These are phyloP conservation scores for Yarrowia sp. DNA, from an alignment of 805 yeast genomes.

Conservation along the genomic window DNA sequence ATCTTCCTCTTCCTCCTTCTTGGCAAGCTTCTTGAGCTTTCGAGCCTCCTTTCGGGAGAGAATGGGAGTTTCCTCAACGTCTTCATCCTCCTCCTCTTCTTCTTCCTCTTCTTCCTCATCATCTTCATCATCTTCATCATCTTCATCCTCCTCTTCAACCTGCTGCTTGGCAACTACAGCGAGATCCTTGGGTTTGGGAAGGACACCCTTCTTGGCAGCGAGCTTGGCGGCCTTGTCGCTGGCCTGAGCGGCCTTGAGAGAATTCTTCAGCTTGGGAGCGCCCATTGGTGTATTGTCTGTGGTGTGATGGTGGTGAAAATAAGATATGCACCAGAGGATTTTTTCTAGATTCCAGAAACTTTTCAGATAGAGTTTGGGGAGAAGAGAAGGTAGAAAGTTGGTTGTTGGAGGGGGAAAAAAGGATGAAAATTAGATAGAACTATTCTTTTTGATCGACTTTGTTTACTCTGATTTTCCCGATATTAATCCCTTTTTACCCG, in stretches of 20 bases:
- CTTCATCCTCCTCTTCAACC: constrained; percentile 3
- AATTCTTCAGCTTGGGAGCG: constrained; percentile 24
- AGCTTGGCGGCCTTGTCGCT: constrained; percentile 33
- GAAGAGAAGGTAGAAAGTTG: too few species aligned
- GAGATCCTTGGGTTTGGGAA: constrained; percentile 26
- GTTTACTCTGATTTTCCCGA: too few species aligned
- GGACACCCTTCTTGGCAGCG: constrained; percentile 24
- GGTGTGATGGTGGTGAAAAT: background rate
- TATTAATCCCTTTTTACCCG: too few species aligned
- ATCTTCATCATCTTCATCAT: constrained; percentile 7
- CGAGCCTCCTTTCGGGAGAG: constrained; percentile 43
- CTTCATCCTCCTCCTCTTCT: constrained; percentile 34
- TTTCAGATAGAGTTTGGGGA: constrained; percentile 8
- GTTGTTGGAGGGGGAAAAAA: too few species aligned
- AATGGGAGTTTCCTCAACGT: constrained; percentile 28
- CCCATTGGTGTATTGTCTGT: background rate
- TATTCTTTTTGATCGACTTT: too few species aligned
- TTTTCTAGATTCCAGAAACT: constrained; percentile 4
- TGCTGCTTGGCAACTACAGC: constrained; percentile 15
- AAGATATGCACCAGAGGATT: constrained; percentile 6
- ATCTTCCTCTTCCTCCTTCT: constrained; percentile 50
- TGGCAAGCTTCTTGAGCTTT: constrained; percentile 45
- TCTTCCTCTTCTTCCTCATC: constrained; percentile 10
- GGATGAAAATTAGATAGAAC: too few species aligned
- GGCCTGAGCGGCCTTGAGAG: constrained; percentile 22